phyloP scores from a whole-genome alignment of 2,329 filamentous ascomycete genomes.

The Botrytis aclada region DNA sequence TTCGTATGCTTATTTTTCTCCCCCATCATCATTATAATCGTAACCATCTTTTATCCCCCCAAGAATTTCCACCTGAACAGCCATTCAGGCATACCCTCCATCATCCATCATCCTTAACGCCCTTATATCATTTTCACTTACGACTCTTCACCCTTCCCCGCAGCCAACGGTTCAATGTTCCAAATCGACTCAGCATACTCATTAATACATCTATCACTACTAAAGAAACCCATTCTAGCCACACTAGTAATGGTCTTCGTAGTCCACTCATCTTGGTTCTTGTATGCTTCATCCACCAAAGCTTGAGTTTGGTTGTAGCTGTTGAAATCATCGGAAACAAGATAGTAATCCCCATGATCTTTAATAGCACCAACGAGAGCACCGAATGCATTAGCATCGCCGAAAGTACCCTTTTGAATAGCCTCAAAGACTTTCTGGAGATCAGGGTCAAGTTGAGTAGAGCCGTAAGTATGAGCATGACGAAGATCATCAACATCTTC shows the following conservation, averaged over 20 bases:
- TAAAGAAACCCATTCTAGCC: conserved; percentile 95
- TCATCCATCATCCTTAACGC: neutral
- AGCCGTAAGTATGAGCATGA: conserved; percentile 80
- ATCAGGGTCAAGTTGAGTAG: conserved; percentile 72
- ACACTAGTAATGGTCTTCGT: conserved; percentile 87
- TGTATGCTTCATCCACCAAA: conserved; percentile 88
- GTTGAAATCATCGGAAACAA: conserved; percentile 96
- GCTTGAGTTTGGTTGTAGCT: conserved; percentile 89
- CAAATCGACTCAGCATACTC: conserved; percentile 97
- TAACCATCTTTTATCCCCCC: neutral
- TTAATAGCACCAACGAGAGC: conserved; percentile 80
- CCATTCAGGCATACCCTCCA: neutral
- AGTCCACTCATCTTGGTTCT: conserved; percentile 88
- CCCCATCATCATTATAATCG: neutral
- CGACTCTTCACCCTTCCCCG: neutral
- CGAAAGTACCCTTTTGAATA: conserved; percentile 79
- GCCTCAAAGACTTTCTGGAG: conserved; percentile 78
- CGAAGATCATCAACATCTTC: conserved; percentile 97
- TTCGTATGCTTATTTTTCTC: neutral
- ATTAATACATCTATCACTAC: conserved; percentile 89
- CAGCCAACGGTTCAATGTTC: conserved; percentile 77
- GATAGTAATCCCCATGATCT: conserved; percentile 94
- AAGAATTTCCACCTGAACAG: neutral
- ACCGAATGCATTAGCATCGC: conserved; percentile 73
- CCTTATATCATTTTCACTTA: neutral